Evolutionary conservation across 2,329 filamentous ascomycete genomes (phyloP).

Genomic region (Plenodomus tracheiphilus): DNA sequence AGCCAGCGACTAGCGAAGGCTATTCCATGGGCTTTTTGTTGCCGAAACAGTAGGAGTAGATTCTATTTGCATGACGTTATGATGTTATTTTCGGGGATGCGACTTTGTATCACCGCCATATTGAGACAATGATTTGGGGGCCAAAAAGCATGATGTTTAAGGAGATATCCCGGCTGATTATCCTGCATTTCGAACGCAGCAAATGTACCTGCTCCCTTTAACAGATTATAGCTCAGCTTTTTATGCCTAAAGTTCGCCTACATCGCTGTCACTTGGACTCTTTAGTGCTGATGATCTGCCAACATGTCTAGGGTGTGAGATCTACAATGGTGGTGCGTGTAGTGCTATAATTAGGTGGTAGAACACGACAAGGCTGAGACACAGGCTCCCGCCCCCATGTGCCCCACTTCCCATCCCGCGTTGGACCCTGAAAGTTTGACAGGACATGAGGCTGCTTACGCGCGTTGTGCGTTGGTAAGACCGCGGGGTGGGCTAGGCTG

Average conservation of each 20-base stretch:
- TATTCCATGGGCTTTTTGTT: conserved; percentile 37
- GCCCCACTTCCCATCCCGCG: conserved; percentile 14
- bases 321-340: background rate
- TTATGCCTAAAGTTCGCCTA: background rate
- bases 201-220: conserved; percentile 7
- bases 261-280: background rate
- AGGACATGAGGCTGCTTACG: conserved; percentile 16
- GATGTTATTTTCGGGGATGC: background rate
- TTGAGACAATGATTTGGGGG: no score
- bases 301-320: no score
- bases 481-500: conserved; percentile 3
- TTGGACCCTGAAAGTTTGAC: conserved; percentile 12
- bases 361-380: conserved; percentile 7
- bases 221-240: conserved; percentile 10
- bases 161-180: conserved; percentile 4
- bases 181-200: conserved; percentile 14
- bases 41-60: conserved; percentile 21
- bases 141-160: conserved; percentile 2
- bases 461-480: conserved; percentile 14
- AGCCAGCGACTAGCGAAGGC: conserved; percentile 26
- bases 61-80: background rate
- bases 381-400: background rate
- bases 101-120: no score
- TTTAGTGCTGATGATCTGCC: no score
- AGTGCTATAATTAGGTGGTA: background rate